Evolutionary conservation across 2,329 filamentous ascomycete species (phyloP), one percentile per base, ranked within the genome.

Genomic region (Trematosphaeria pertusa): DNA sequence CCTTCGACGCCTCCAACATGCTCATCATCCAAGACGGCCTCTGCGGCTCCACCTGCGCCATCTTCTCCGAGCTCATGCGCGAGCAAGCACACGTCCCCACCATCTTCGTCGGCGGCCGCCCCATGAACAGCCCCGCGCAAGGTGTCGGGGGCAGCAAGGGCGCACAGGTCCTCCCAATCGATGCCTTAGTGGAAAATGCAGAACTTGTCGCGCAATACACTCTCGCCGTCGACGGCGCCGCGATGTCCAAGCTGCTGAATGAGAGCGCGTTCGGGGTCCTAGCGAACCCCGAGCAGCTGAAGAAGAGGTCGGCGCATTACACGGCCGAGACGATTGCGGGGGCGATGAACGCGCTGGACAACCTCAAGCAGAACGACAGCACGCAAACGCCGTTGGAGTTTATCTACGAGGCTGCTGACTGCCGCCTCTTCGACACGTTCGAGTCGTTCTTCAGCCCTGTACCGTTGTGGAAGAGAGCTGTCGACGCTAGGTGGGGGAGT

Each of bases 371-470:
- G 49, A 59, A 55, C 33, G 62, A 69, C 34, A 53, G 46, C 6
- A 48, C 43, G 6, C 40, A 43, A 9, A 68, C 72, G 1, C 78
- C 83, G 15, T 58, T 79, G 10, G 83, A 87, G 49, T 87, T 84
- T 58, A 71, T 79, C 4, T 80, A 81, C 48, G 78, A 84, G 51
- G 75, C 81, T 2, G 80, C 84, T 1, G 80, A 86, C 56, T 86
- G 83, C 56, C 75, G 81, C 8, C 59, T 85, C 17, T 86, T 79
- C 56, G 84, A 79, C 49, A 86, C 83, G 0, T 56, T 71, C 18
- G 67, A 74, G 5, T 83, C 81, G 61, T 58, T 80, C 28, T 64
- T 70, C 8, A 72, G 81, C 41, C 73, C 78, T 2, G 70, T 71
- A 2, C 71, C 67, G 10, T 62, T 80, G 15, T 86, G 83, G 83